Evolutionary conservation across 768 basidiomycete genomes (phyloP).

Genomic region (Rhodotorula babjevae): DNA sequence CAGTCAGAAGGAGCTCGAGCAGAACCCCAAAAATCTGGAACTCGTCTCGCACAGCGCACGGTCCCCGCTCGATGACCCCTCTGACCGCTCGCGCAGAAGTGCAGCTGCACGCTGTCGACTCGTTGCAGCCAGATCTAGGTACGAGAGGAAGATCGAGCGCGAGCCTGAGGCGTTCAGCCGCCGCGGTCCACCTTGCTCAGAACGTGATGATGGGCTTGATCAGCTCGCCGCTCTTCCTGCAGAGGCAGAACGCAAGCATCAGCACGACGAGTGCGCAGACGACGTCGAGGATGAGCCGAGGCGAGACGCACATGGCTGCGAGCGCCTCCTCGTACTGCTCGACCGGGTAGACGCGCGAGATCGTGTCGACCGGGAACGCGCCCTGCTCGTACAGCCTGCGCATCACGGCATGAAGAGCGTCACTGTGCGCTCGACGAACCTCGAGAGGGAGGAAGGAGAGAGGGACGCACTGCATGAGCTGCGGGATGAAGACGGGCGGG

Average conservation of each 20-base stretch:
- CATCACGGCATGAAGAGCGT: neutral
- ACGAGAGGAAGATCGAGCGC: too few relatives aligned
- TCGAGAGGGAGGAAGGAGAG: constrained; percentile 19
- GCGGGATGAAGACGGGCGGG: constrained; percentile 17
- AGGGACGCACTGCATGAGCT: constrained; percentile 33
- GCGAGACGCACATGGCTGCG: constrained; percentile 30
- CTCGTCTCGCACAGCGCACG: too few relatives aligned
- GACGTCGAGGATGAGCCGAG: neutral
- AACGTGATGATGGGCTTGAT: constrained; percentile 43
- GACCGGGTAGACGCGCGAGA: constrained; percentile 39
- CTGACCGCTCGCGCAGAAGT: too few relatives aligned
- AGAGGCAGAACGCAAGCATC: neutral
- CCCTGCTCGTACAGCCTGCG: constrained; percentile 37
- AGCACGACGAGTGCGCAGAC: too few relatives aligned
- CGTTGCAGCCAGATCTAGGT: too few relatives aligned
- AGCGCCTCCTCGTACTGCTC: constrained; percentile 41
- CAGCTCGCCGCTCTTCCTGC: constrained; percentile 35
- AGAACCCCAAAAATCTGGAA: too few relatives aligned
- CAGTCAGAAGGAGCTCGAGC: too few relatives aligned
- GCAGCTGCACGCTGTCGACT: too few relatives aligned
- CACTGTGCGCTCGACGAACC: neutral
- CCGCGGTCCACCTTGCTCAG: too few relatives aligned
- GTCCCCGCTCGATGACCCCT: too few relatives aligned
- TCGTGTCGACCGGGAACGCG: constrained; percentile 43
- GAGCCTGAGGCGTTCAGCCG: too few relatives aligned